These are phyloP conservation scores for Aspergillus sp. DNA, from an alignment of 2,329 filamentous ascomycete species.

Conservation along the genomic window DNA sequence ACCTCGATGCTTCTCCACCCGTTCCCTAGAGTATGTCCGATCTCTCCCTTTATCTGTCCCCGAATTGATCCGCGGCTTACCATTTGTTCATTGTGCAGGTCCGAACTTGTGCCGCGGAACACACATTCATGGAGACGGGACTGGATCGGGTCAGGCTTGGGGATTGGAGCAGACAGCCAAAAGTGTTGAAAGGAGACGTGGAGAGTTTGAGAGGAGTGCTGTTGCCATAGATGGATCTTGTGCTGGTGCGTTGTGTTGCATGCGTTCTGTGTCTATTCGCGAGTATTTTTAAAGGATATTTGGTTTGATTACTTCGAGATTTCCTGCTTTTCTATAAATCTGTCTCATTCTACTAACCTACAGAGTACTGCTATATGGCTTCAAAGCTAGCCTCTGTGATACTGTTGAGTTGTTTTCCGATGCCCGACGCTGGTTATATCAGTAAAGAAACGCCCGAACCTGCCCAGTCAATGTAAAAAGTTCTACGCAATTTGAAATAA, in stretches of 20 bases:
- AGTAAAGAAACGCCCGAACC: too few species aligned
- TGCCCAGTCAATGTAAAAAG: too few species aligned
- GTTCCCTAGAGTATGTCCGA: constrained; percentile 59
- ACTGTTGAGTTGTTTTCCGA: too few species aligned
- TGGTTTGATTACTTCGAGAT: too few species aligned
- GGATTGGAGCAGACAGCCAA: constrained; percentile 28
- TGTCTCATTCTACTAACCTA: too few species aligned
- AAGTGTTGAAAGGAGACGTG: constrained; percentile 24
- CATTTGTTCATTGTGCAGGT: constrained; percentile 16
- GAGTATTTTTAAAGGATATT: too few species aligned
- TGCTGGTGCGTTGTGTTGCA: not conserved
- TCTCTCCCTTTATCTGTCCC: not conserved
- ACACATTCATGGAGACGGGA: constrained; percentile 26
- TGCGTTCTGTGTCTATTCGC: too few species aligned
- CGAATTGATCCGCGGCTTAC: constrained; percentile 3
- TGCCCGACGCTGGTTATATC: too few species aligned
- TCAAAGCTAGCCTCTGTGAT: too few species aligned
- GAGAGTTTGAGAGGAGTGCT: constrained; percentile 16
- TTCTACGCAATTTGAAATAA: too few species aligned
- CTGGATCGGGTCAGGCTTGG: constrained; percentile 21
- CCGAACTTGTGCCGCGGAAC: constrained; percentile 26
- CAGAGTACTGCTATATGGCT: too few species aligned
- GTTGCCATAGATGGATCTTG: constrained; percentile 7
- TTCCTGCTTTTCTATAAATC: too few species aligned
- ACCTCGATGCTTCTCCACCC: constrained; percentile 67